phyloP scores from a whole-genome alignment of 1,284 basidiomycete genomes.

The Microbotryomycetes sp. region DNA sequence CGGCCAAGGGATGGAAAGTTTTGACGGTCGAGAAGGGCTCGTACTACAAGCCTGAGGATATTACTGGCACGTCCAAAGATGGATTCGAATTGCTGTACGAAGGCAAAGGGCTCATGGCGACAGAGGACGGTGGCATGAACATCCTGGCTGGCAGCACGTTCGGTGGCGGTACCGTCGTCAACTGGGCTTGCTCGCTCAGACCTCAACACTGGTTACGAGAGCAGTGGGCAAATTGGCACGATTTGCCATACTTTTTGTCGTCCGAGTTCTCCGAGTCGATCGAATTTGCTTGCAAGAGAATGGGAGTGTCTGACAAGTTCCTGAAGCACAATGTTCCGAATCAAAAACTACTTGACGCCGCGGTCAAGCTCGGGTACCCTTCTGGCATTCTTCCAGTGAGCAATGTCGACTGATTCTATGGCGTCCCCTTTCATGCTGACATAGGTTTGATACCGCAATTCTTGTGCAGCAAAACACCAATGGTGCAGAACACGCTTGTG shows the following conservation, averaged over 20 bases:
- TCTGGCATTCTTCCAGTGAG: conserved; percentile 18
- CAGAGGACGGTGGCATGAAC: conserved; percentile 43
- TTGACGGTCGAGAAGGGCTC: conserved; percentile 48
- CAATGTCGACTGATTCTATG: not conserved
- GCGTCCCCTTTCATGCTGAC: not conserved
- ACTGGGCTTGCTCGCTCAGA: conserved; percentile 47
- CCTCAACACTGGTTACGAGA: conserved; percentile 44
- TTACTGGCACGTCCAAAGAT: conserved; percentile 40
- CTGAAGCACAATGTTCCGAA: conserved; percentile 44
- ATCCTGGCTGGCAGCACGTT: conserved; percentile 46
- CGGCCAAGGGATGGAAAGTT: conserved; percentile 42
- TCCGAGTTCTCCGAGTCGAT: conserved; percentile 42
- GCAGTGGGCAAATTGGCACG: conserved; percentile 43
- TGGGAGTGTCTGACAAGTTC: conserved; percentile 42
- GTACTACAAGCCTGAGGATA: conserved; percentile 42
- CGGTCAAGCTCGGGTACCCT: conserved; percentile 25
- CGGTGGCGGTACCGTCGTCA: conserved; percentile 48
- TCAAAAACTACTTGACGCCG: conserved; percentile 40
- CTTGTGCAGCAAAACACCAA: conserved; percentile 45
- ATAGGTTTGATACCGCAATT: not conserved
- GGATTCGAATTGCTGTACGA: conserved; percentile 45
- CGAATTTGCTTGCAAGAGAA: conserved; percentile 43
- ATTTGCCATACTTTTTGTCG: conserved; percentile 43
- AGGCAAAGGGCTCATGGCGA: conserved; percentile 42
- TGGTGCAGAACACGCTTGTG: conserved; percentile 44